Evolutionary conservation across 768 basidiomycete genomes (phyloP), one percentile per base, ranked within the genome.

Genomic region (Gloeopeniophorella convolvens): DNA sequence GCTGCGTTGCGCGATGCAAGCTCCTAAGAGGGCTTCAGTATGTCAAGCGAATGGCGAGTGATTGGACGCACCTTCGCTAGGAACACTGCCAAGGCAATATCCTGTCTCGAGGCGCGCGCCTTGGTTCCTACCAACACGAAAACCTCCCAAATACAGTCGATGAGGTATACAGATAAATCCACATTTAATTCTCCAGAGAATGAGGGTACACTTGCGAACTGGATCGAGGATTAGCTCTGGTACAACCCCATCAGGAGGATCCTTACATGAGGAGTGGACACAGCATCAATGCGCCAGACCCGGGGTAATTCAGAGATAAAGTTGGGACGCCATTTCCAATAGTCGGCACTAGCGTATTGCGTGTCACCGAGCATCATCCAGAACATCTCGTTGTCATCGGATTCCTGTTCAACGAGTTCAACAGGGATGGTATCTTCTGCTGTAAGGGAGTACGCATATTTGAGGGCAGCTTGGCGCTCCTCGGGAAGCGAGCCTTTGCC

Each of bases 361-460:
- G 79, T 74, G 20, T 86, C 78, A n/a, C 89, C 89, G 3, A 91
- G 71, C 31, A 86, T 76, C 79, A 87, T 82, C 85, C 89, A 89
- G 62, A 92, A 89, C 77, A 89, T 80, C 51, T 89, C 85, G 46
- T 89, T 83, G 13, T 72, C 70, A 33, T 83, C 82, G 45, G 73
- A 74, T 58, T 78, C 76, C n/a, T 79, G 78, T 59, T 91, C 86
- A 1, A 65, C 54, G 8, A 90, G 72, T 54, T 86, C 83, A 6
- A 76, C 66, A 16, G 82, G 66, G 13, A 61, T 61, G 6, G 65
- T 65, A 4, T 67, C 63, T 40, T 66, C 66, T 16, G 62, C 58
- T 0, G 71, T 67, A 33, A 88, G 66, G 5, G 62, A 66, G 27
- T 68, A 66, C 3, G 78, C 84, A 62, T 90, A 91, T 50, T 69